Evolutionary conservation across 2,329 filamentous ascomycete species (phyloP), one percentile per base, ranked within the genome.

Genomic region (Trichoderma oligosporum): DNA sequence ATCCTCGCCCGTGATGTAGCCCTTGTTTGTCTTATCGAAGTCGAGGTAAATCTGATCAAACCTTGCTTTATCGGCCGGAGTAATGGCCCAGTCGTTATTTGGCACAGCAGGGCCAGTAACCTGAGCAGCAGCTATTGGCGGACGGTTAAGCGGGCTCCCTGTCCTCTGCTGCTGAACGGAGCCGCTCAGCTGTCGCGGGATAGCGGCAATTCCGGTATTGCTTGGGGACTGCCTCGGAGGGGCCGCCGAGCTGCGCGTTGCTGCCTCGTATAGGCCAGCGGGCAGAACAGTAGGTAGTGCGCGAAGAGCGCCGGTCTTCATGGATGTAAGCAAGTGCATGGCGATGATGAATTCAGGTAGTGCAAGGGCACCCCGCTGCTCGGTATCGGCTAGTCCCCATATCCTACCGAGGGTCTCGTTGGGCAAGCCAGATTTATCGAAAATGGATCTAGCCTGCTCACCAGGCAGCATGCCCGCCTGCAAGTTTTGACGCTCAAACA

Each of bases 331-430:
- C 60, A 99, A 78, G 72, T 99, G 94, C 94, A 99, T 99, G 44
- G 94, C 94, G 67, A 99, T 95, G 68, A 96, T 89, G 70, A 99
- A 99, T 67, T 97, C 94, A 12, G 91, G 93, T 65, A 86, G 81
- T 58, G 92, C 88, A 33, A 99, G 80, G 29, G 88, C 85, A 49
- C 94, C 94, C 53, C 92, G 85, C 74, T 96, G 91, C 73, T 97
- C 92, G 0, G 91, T 94, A 70, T 99, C 94, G 20, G 92, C 88
- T 60, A 99, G 81, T 66, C 89, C 91, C 94, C 94, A 99, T 76
- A 99, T 97, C 64, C 88, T 86, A n/a, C 92, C 92, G 29, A 99
- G 80, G 9, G 89, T 82, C 65, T 97, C 91, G 70, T 95, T 97
- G 4, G 93, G 88, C 61, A 99, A 76, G 56, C 88, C 86, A 1